Conservation (phyloP, 129 eudicot species). For the Pulicaria dysenterica region DNA sequence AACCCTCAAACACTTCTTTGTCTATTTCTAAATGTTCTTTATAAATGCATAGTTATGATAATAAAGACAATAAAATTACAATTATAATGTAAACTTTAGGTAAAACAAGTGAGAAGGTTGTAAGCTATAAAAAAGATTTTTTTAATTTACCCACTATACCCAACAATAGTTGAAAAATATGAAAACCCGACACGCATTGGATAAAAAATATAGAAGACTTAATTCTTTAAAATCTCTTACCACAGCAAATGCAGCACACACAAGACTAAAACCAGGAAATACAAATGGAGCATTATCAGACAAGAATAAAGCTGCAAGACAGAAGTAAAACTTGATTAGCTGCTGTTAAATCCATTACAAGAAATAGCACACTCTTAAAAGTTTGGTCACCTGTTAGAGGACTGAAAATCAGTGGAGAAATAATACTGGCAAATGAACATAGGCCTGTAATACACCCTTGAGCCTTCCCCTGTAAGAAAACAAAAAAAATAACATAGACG, state of each 20-base stretch:
- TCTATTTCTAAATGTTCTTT: not conserved
- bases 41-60: not conserved
- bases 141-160: not conserved
- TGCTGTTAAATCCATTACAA: not conserved
- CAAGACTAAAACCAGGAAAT: constrained; percentile 89
- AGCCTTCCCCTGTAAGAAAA: constrained; percentile 59
- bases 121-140: not conserved
- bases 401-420: constrained; percentile 73
- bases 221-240: constrained; percentile 41
- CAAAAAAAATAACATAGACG: not conserved
- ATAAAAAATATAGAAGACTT: not conserved
- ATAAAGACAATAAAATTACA: not conserved
- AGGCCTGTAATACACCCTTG: constrained; percentile 91
- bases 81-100: not conserved
- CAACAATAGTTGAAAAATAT: not conserved
- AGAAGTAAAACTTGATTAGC: constrained; percentile 5
- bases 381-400: constrained; percentile 43
- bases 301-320: constrained; percentile 67
- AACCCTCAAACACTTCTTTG: not conserved
- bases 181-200: not conserved
- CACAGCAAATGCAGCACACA: constrained; percentile 63
- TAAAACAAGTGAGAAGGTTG: not conserved
- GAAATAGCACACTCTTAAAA: not conserved
- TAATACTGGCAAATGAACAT: constrained; percentile 66
- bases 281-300: constrained; percentile 78